Evolutionary conservation across 306 rosid genomes (phyloP).

Genomic region (Chamaecrista fasciculata): DNA sequence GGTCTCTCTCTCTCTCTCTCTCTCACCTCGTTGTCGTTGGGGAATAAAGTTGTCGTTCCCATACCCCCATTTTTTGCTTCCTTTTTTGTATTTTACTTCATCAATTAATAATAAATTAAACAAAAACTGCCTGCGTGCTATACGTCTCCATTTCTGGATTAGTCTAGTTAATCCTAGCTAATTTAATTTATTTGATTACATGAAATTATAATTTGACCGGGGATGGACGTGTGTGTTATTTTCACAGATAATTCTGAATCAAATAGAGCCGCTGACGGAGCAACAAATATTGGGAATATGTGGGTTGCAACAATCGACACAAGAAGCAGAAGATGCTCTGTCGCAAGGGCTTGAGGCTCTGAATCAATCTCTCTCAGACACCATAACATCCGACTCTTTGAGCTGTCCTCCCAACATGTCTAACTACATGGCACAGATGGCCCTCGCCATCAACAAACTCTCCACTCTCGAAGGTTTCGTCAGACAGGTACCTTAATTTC

Average conservation of each 20-base stretch:
- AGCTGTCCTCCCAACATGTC: conserved; percentile 75
- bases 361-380: conserved; percentile 70
- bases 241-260: conserved; percentile 64
- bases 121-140: too few species aligned
- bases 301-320: conserved; percentile 87
- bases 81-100: conserved; percentile 36
- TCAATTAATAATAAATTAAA: conserved; percentile 24
- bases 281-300: conserved; percentile 84
- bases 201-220: too few species aligned
- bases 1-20: conserved; percentile 32
- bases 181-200: neutral
- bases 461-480: conserved; percentile 79
- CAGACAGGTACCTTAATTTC: conserved; percentile 62
- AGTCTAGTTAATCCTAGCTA: too few species aligned
- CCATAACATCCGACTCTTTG: conserved; percentile 77
- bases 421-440: conserved; percentile 97
- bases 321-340: conserved; percentile 81
- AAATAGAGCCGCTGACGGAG: conserved; percentile 89
- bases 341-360: conserved; percentile 82
- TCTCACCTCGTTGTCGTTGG: conserved; percentile 32
- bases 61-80: conserved; percentile 33
- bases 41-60: conserved; percentile 36
- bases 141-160: too few species aligned
- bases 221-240: too few species aligned
- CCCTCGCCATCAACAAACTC: conserved; percentile 87